Evolutionary conservation across 139 green algal genomes (phyloP).

Genomic region (Chlamydomonas sp.): DNA sequence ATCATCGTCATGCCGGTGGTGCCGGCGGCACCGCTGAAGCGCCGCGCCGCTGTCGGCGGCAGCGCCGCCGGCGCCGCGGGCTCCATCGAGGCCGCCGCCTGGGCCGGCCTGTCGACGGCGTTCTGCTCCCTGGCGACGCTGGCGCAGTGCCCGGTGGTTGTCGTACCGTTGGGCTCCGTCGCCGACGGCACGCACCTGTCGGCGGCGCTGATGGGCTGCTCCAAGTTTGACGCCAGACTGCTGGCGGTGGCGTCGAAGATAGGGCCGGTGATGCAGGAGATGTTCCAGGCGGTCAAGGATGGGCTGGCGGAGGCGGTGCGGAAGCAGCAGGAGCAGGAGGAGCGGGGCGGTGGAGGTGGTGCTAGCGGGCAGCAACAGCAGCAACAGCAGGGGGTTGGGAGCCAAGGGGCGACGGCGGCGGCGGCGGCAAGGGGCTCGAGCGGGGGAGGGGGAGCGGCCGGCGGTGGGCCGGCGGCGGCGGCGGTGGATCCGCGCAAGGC

Average conservation of each 20-base stretch:
- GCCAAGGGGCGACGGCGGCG: neutral
- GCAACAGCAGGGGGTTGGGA: neutral
- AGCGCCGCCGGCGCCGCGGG: neutral
- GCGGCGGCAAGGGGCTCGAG: neutral
- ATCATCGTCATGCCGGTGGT: conserved; percentile 64
- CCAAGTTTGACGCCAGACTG: conserved; percentile 56
- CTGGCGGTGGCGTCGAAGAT: conserved; percentile 61
- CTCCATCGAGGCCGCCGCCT: neutral
- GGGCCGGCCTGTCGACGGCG: neutral
- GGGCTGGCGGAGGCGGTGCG: conserved; percentile 4
- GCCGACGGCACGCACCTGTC: conserved; percentile 53
- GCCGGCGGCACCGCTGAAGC: conserved; percentile 37
- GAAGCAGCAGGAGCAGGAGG: conserved; percentile 7
- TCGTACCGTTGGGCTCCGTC: conserved; percentile 51
- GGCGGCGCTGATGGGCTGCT: conserved; percentile 51
- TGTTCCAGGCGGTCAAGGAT: conserved; percentile 23
- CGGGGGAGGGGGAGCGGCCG: neutral
- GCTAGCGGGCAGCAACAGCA: neutral
- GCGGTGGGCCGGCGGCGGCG: neutral
- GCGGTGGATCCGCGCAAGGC: conserved; percentile 47
- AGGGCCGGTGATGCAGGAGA: conserved; percentile 47
- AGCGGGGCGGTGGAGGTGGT: neutral
- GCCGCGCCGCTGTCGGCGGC: neutral
- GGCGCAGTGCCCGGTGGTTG: conserved; percentile 50
- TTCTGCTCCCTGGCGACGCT: conserved; percentile 54